phyloP scores from a whole-genome alignment of 1,284 basidiomycete species.

The Gomphus bonarii region DNA sequence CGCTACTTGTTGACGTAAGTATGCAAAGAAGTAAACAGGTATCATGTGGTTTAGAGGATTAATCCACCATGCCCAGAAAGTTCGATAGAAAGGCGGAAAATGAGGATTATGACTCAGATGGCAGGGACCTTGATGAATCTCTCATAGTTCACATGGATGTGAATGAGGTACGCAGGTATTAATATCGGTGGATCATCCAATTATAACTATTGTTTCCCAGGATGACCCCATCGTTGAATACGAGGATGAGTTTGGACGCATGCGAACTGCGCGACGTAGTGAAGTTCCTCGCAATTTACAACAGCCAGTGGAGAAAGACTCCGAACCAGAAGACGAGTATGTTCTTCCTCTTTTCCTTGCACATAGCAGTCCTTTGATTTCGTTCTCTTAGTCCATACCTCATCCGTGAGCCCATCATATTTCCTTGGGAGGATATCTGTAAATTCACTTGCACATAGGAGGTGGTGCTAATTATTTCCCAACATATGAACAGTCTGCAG shows the following conservation, averaged over 20 bases:
- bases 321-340: constrained; percentile 41
- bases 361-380: constrained; percentile 9
- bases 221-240: constrained; percentile 77
- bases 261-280: constrained; percentile 56
- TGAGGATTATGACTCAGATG: constrained; percentile 50
- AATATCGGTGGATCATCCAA: neutral
- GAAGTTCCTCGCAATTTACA: constrained; percentile 66
- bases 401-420: constrained; percentile 24
- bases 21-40: constrained; percentile 7
- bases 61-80: constrained; percentile 26
- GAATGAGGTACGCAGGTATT: neutral
- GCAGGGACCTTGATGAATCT: constrained; percentile 63
- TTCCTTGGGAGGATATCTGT: constrained; percentile 8
- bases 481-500: constrained; percentile 74
- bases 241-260: constrained; percentile 77
- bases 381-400: constrained; percentile 40
- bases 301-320: constrained; percentile 24
- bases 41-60: neutral
- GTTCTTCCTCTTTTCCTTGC: constrained; percentile 19
- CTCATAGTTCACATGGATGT: constrained; percentile 40
- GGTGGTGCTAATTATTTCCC: constrained; percentile 82
- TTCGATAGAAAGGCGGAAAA: constrained; percentile 61
- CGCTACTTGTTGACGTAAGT: constrained; percentile 77
- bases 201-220: constrained; percentile 19
- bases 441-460: constrained; percentile 20